Base-by-base conservation (phyloP, 2,329 filamentous ascomycete genomes). In the Teratosphaeria epicoccoides region DNA sequence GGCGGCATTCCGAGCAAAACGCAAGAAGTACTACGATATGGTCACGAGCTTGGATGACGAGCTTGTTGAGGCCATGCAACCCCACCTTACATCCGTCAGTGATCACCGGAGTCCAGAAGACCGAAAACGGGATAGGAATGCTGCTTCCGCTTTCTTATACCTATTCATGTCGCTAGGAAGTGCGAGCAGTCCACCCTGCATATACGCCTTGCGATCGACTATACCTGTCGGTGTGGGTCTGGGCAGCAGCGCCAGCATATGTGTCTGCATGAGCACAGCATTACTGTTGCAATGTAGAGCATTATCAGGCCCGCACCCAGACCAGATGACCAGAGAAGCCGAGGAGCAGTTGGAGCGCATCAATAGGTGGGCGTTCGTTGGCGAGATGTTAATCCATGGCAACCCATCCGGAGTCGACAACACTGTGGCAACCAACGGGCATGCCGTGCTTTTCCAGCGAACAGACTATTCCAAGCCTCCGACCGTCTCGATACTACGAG, bases 401-500 rank as follows among this genome's bases (percentile, higher is more conserved):
- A 97, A 95, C 64, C 93, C 93, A 0, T 95, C 88, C 0, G 93
- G 93, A 0, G 88, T 98, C 43, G 93, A 98, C 71, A 98, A 98
- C 69, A 98, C 93, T 2, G 91, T 98, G 24, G 80, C 91, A 11
- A 87, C 90, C 11, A 87, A 94, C 63, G 93, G 93, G 52, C 96
- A 95, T 71, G 93, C 90, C 0, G 89, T 98, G 1, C 76, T 97
- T 2, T 98, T 95, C 72, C 85, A 91, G 63, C 80, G 90, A 49
- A 79, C 75, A 48, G 85, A 94, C 66, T 88, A 90, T 68, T 61
- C 48, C 44, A 75, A 75, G 52, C 87, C 90, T 2, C 88, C 91
- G 0, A 73, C 73, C 0, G 89, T 97, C 4, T 79, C 77, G 10
- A 80, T 89, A 1, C 70, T 98, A 1, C 87, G 85, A 73, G 82